These are phyloP conservation scores for Arctium lappa DNA, from an alignment of 129 eudicot genomes.

Conservation along the genomic window DNA sequence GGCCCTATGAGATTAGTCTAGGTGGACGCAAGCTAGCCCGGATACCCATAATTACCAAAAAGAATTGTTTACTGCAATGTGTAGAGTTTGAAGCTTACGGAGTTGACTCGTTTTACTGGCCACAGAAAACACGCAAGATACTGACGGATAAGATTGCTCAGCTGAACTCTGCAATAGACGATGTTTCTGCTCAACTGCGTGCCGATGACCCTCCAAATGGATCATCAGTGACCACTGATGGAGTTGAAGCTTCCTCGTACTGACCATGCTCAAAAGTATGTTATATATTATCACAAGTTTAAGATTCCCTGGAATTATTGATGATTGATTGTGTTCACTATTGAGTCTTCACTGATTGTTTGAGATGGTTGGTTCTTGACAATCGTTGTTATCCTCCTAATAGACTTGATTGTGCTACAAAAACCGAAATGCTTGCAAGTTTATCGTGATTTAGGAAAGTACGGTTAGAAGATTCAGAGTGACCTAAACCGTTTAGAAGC, in stretches of 20 bases:
- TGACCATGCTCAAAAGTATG: conserved; percentile 8
- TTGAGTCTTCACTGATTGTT: conserved; percentile 13
- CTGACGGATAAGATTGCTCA: conserved; percentile 67
- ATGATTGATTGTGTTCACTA: conserved; percentile 12
- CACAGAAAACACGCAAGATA: conserved; percentile 62
- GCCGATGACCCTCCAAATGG: conserved; percentile 46
- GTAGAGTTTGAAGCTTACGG: background rate
- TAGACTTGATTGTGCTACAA: background rate
- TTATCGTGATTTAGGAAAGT: background rate
- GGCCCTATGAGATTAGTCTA: too few species aligned
- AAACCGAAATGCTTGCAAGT: background rate
- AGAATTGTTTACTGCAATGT: background rate
- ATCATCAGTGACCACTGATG: conserved; percentile 48
- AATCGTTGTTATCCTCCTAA: background rate
- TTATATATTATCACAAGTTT: conserved; percentile 5
- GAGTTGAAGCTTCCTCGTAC: conserved; percentile 33
- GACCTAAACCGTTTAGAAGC: background rate
- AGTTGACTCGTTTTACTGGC: background rate
- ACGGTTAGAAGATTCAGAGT: background rate
- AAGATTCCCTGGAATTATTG: background rate
- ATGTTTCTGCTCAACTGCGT: conserved; percentile 52
- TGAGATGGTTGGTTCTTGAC: conserved; percentile 1
- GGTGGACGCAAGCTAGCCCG: too few species aligned
- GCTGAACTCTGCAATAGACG: conserved; percentile 71
- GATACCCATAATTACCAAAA: background rate